Conservation (phyloP, 2,329 filamentous ascomycete species). For the Stagonosporopsis chrysanthemi region DNA sequence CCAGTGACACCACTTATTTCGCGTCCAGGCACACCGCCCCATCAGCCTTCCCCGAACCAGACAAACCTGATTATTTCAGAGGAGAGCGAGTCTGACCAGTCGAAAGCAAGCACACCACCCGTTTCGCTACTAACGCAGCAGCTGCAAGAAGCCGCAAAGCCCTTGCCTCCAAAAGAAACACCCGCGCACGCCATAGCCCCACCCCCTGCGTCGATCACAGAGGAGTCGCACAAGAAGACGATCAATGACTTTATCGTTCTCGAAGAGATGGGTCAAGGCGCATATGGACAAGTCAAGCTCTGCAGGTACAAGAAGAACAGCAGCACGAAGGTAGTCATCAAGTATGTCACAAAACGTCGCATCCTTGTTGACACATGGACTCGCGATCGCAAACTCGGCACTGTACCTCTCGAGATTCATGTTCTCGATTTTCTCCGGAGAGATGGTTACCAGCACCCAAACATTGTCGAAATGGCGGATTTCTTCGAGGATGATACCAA, state of each 20-base stretch:
- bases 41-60: slow-evolving; percentile 81
- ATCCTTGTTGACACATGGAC: slow-evolving; percentile 99
- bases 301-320: slow-evolving; percentile 81
- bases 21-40: slow-evolving; percentile 73
- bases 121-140: slow-evolving; percentile 60
- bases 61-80: slow-evolving; percentile 54
- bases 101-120: slow-evolving; percentile 47
- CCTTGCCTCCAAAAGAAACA: slow-evolving; percentile 48
- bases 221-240: slow-evolving; percentile 69
- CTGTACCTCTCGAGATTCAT: slow-evolving; percentile 95
- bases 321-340: slow-evolving; percentile 86
- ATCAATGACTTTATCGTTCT: slow-evolving; percentile 92
- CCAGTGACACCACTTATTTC: slow-evolving; percentile 70
- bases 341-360: slow-evolving; percentile 95
- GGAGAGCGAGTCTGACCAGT: slow-evolving; percentile 44
- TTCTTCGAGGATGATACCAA: slow-evolving; percentile 83
- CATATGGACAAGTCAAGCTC: slow-evolving; percentile 96
- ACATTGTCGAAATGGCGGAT: slow-evolving; percentile 73
- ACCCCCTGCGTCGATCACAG: slow-evolving; percentile 22
- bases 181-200: slow-evolving; percentile 23
- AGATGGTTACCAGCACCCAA: slow-evolving; percentile 69
- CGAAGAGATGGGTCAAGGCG: slow-evolving; percentile 98
- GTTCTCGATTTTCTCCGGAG: slow-evolving; percentile 90
- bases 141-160: slow-evolving; percentile 58
- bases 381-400: slow-evolving; percentile 87